Base-by-base conservation (phyloP, 179 eudicot genomes). In the Patellifolia procumbens region DNA sequence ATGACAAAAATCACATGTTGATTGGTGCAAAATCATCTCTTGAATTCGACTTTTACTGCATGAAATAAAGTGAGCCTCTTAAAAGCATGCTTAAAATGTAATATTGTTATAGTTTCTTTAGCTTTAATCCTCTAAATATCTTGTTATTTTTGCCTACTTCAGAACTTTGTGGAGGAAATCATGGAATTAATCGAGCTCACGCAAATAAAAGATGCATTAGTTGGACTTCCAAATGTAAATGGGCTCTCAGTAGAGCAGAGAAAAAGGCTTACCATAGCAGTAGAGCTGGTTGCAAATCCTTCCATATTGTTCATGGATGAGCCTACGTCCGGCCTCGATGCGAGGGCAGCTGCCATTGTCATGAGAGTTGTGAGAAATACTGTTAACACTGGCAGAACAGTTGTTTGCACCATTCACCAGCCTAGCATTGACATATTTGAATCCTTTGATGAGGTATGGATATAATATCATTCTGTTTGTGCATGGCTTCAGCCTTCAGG, bases 231-330 rank as follows among this genome's bases (percentile, higher is more conserved):
- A 9, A 91, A 92, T 48, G 80, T 88, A 16, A 81, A 83, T 68
- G 97, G 94, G 20, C 88, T 91, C 48, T 90, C 94, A 35, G 90
- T 86, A 2, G 97, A 91, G 45, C 92, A 88, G 69, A 84, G 97
- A 67, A 91, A 91, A 85, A 84, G 97, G 81, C 78, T 91, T 34
- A 91, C 96, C 13, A 86, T 90, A 29, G 96, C 96, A 13, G 94
- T 91, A 13, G 96, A 91, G 77, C 61, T 91, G 26, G 96, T 91
- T 76, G 94, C 96, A 9, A 91, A 91, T 71, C 96, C 96, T 0
- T 91, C 95, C 48, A 89, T 90, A 59, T 89, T 90, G 45, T 92
- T 92, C 80, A 87, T 90, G 97, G 97, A 89, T 65, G 94, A 91
- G 72, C 97, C 94, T 3, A 55, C 59, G 2, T 55, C 59, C 26